These are phyloP conservation scores for Lentinula sp. DNA, from an alignment of 768 basidiomycete genomes.

Conservation along the genomic window DNA sequence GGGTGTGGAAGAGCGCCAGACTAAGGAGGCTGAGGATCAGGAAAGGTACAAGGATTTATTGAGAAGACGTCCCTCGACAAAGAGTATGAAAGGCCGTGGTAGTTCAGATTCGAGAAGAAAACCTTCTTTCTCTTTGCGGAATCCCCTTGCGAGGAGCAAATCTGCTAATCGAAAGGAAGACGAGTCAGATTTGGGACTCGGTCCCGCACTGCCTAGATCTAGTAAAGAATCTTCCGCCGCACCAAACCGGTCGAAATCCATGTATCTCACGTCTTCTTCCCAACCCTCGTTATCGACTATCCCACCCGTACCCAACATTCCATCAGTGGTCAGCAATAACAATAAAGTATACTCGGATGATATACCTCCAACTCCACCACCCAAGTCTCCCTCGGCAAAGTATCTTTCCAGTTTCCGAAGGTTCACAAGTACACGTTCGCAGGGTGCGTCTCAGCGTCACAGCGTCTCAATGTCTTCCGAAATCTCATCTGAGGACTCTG, in stretches of 20 bases:
- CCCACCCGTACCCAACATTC: not conserved
- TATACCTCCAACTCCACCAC: constrained; percentile 37
- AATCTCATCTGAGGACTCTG: constrained; percentile 65
- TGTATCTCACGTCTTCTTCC: constrained; percentile 1
- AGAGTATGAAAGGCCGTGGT: constrained; percentile 1
- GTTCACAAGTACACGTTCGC: constrained; percentile 29
- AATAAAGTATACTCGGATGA: constrained; percentile 7
- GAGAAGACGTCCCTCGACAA: not conserved
- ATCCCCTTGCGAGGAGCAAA: constrained; percentile 13
- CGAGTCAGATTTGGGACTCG: not conserved
- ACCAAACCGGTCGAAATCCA: constrained; percentile 2
- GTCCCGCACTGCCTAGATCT: not conserved
- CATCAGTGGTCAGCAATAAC: not conserved
- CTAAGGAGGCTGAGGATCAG: not conserved
- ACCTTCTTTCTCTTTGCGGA: constrained; percentile 8
- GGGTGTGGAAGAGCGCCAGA: constrained; percentile 7
- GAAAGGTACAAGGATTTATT: not conserved
- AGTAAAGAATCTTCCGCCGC: not conserved
- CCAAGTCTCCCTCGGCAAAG: constrained; percentile 38
- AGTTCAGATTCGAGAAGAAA: constrained; percentile 4
- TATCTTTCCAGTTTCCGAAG: constrained; percentile 46
- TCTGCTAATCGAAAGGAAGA: constrained; percentile 9
- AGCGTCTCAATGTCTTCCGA: constrained; percentile 58
- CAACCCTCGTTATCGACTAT: not conserved
- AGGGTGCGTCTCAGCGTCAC: constrained; percentile 39